Conservation (phyloP, 768 basidiomycete genomes). For the Leccinum disarticulatum region DNA sequence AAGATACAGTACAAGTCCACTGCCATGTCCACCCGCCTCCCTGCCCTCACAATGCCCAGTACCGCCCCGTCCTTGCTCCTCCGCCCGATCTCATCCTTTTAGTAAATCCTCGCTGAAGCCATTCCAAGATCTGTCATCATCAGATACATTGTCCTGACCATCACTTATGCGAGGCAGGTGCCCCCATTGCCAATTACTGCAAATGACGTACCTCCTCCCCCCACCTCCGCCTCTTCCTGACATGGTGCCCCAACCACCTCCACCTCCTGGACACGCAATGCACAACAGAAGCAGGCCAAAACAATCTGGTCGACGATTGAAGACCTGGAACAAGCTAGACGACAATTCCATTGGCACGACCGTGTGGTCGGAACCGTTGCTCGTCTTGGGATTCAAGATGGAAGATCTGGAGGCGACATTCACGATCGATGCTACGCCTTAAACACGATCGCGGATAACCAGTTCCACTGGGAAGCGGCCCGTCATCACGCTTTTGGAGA, state of each 20-base stretch:
- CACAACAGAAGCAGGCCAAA: conserved; percentile 34
- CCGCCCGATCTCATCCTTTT: no score
- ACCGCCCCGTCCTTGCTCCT: no score
- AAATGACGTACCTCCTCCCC: no score
- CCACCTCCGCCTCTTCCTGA: no score
- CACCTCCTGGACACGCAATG: conserved; percentile 31
- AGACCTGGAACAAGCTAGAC: conserved; percentile 85
- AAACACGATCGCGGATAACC: conserved; percentile 41
- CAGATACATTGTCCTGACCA: no score
- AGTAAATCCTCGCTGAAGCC: no score
- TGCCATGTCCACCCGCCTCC: no score
- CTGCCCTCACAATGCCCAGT: no score
- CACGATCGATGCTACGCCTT: conserved; percentile 48
- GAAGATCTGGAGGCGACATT: conserved; percentile 77
- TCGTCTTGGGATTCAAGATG: conserved; percentile 49
- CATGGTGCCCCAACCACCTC: conserved; percentile 16
- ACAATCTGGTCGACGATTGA: conserved; percentile 53
- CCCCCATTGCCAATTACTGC: no score
- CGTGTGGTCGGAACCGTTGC: conserved; percentile 68
- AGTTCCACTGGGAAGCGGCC: conserved; percentile 53
- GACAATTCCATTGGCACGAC: conserved; percentile 43
- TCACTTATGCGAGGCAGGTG: no score
- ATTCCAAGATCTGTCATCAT: no score
- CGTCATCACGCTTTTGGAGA: conserved; percentile 72
- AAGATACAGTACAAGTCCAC: no score